phyloP scores from a whole-genome alignment of 1,284 basidiomycete genomes.

The Ceratobasidium sp. region DNA sequence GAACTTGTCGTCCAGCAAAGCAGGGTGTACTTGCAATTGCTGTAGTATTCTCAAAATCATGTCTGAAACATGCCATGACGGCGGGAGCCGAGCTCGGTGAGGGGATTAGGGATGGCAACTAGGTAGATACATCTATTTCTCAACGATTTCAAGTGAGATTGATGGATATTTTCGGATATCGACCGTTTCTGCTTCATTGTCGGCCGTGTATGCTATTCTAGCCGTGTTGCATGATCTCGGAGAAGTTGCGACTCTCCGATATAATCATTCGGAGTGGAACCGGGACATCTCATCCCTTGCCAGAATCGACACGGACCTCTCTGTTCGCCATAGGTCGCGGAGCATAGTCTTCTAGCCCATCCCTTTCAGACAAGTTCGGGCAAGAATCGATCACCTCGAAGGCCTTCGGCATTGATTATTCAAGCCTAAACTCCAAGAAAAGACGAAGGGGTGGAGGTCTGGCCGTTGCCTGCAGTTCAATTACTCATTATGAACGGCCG shows the following conservation, averaged over 20 bases:
- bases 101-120: not conserved
- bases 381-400: not conserved
- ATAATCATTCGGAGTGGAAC: not conserved
- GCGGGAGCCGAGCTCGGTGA: not conserved
- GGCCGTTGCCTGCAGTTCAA: not conserved
- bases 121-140: not conserved
- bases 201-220: not conserved
- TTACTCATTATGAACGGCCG: not conserved
- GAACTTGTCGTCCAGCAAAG: not conserved
- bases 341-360: conserved; percentile 3
- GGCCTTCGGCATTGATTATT: conserved; percentile 4
- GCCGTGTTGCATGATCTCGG: not conserved
- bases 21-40: not conserved
- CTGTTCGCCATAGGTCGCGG: not conserved
- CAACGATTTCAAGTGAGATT: conserved; percentile 22
- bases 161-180: not conserved
- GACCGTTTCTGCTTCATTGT: not conserved
- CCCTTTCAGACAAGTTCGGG: not conserved
- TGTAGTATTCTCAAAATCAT: not conserved
- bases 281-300: not conserved
- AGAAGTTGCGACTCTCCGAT: not conserved
- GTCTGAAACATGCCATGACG: not conserved
- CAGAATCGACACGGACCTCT: not conserved
- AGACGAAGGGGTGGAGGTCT: no score
- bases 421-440: not conserved